Base-by-base conservation (phyloP, 2,329 filamentous ascomycete genomes). In the Fusarium citri region DNA sequence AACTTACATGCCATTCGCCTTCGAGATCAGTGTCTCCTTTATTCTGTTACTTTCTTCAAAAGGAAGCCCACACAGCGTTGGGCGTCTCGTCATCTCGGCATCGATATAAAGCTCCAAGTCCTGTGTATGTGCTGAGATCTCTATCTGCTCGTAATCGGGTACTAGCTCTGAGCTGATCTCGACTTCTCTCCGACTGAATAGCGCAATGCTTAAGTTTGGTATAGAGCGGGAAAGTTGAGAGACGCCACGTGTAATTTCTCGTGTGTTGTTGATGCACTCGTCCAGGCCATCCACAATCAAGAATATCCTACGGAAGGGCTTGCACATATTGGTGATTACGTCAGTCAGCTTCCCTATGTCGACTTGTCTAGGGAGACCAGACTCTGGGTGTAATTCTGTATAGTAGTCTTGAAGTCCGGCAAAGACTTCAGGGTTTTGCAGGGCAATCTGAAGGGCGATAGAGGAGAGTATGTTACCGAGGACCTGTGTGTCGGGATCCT, bases 391-490 rank as follows among this genome's bases (percentile, higher is more conserved):
- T 8, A 28, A 8, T 8, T 46, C 22, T 8, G 4, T n/a, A 5
- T 46, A 46, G 23, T 46, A 46, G 2, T n/a, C 9, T n/a, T 46
- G 15, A 5, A 46, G 23, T 18, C 3, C 5, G 3, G 6, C 10
- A 16, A 28, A 46, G 4, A 23, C 43, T 9, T 46, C 23, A 5
- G 22, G 6, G 0, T 26, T 46, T 8, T 46, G 43, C 5, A 46
- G 23, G 15, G 15, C 20, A 46, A 46, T 18, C 23, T 46, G 43
- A 7, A 46, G 22, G 3, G 25, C 18, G 8, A 46, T 18, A 3
- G 43, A 23, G 1, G 43, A 23, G 43, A 46, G 22, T 0, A 46
- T 28, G 0, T 46, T 46, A 0, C 4, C 0, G 0, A 26, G 43
- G 1, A 18, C 7, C 16, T 26, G 25, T 46, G 43, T 46, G 3